Evolutionary conservation across 257 asterid genomes (phyloP).

Genomic region (Jacaranda mimosifolia): DNA sequence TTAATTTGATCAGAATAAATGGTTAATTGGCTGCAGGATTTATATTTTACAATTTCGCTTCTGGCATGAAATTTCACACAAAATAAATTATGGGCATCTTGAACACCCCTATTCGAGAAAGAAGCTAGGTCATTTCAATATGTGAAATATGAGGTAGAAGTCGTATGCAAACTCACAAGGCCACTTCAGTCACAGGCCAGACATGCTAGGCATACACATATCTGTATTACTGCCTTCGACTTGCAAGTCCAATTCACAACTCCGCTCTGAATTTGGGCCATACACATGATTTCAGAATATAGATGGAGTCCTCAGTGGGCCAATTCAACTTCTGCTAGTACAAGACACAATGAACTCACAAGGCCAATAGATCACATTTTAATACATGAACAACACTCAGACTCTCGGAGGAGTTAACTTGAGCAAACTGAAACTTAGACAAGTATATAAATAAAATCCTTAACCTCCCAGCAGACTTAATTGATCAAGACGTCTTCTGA

Average conservation of each 20-base stretch:
- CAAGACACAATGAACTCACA: background rate
- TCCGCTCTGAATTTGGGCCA: background rate
- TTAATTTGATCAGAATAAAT: too few relatives aligned
- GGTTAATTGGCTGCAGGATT: too few relatives aligned
- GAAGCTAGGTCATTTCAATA: too few relatives aligned
- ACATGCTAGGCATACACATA: background rate
- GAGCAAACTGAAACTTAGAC: slow-evolving; percentile 8
- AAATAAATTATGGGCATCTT: too few relatives aligned
- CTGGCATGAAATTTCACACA: too few relatives aligned
- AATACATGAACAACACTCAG: background rate
- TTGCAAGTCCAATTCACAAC: background rate
- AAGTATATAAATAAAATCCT: too few relatives aligned
- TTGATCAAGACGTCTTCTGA: background rate
- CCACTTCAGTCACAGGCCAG: background rate
- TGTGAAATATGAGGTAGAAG: background rate
- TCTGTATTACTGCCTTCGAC: background rate
- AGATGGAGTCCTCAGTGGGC: background rate
- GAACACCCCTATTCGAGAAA: too few relatives aligned
- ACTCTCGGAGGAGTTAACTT: background rate
- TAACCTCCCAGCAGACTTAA: background rate
- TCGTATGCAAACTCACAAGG: background rate
- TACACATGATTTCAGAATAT: background rate
- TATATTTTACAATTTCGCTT: too few relatives aligned
- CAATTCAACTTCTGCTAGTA: background rate
- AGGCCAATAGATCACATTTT: too few relatives aligned